Evolutionary conservation across 169 alveolate genomes (phyloP), one percentile per base, ranked within the genome.

Genomic region (Cryptosporidium tyzzeri): DNA sequence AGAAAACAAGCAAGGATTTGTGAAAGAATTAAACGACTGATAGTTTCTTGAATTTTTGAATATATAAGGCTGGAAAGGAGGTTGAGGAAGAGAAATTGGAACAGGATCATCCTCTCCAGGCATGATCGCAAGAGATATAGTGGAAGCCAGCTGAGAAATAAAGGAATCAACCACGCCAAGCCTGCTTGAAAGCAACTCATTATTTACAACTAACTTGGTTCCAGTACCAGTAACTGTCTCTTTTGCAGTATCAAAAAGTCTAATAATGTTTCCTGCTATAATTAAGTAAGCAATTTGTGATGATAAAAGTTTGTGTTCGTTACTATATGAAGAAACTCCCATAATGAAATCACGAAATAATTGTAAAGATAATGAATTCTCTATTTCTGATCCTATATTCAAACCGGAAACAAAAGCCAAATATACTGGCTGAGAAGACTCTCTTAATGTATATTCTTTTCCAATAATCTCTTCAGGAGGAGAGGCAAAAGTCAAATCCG

Each of bases 51-150:
- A 50, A 21, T 65, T 61, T 29, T 59, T 59, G 59, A 80, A 80
- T 18, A 80, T 62, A 41, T 59, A 80, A 23, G 75, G 73, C 55
- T 80, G 75, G 26, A 80, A 45, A 41, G 73, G 74, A 5, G 89
- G 80, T 10, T 80, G 89, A 48, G 89, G 89, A 8, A 80, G 23
- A 5, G 89, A 80, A 12, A 80, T 62, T 44, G 89, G 89, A 26
- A 80, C 89, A 41, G 89, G 89, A 41, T 80, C 89, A 16, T 80
- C 51, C 35, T 59, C 80, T 23, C 89, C 89, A 44, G 89, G 75
- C 58, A 80, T 80, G 23, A 80, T 39, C 8, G 45, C 75, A 18
- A 62, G 44, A 18, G 73, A 62, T 7, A 80, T 62, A 7, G 37
- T 21, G 55, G 89, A 80, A 29, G 89, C 89, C 29, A 80, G 26